phyloP scores from a whole-genome alignment of 345 rosid species.

The Rhizophora apiculata region DNA sequence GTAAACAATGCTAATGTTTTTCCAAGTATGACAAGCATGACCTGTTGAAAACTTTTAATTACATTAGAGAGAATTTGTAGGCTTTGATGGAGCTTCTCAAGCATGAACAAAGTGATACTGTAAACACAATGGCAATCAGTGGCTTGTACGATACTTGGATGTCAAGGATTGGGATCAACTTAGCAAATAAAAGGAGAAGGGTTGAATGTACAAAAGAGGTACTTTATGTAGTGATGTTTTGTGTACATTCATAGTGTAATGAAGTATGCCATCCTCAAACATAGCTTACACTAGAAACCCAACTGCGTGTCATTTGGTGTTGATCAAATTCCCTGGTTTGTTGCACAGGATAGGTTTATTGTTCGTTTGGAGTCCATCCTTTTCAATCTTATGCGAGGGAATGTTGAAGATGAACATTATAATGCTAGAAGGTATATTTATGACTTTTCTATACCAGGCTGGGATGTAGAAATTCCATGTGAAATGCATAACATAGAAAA shows the following conservation, averaged over 20 bases:
- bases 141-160: slow-evolving; percentile 64
- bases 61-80: slow-evolving; percentile 27
- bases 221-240: background rate
- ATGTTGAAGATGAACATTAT: slow-evolving; percentile 48
- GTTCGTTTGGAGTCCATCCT: slow-evolving; percentile 69
- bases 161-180: slow-evolving; percentile 46
- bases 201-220: slow-evolving; percentile 43
- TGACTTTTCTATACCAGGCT: background rate
- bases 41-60: no score
- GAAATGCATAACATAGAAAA: background rate
- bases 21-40: no score
- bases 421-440: slow-evolving; percentile 49
- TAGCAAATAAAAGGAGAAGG: slow-evolving; percentile 15
- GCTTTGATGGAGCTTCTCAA: slow-evolving; percentile 56
- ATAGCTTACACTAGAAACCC: background rate
- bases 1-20: no score
- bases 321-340: slow-evolving; percentile 4
- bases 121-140: slow-evolving; percentile 34
- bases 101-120: slow-evolving; percentile 31
- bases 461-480: slow-evolving; percentile 3
- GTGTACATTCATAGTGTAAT: background rate
- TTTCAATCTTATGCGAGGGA: slow-evolving; percentile 44
- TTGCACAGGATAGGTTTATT: slow-evolving; percentile 49
- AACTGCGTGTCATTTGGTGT: background rate
- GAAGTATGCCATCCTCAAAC: background rate